A percentile compares a stretch with the other conserved stretches of the same genome.
Conservation (phyloP, 768 basidiomycete genomes). For the Dendrothele bispora region DNA sequence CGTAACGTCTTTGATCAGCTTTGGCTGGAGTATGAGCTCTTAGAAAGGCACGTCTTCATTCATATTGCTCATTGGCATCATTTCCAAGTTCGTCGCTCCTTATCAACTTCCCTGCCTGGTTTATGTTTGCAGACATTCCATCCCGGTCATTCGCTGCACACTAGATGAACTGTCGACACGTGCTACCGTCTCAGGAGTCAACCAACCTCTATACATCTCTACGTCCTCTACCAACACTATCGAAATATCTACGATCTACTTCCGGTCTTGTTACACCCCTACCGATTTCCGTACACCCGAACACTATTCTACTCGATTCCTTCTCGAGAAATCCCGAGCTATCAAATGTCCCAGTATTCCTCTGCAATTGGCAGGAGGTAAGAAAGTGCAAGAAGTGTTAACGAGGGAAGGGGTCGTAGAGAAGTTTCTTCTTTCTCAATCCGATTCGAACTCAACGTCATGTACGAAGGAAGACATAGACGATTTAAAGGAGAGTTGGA, state of each 20-base stretch:
- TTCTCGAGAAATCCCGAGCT: slow-evolving; percentile 78
- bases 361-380: slow-evolving; percentile 92
- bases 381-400: slow-evolving; percentile 93
- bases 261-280: slow-evolving; percentile 86
- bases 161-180: slow-evolving; percentile 63
- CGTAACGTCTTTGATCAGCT: slow-evolving; percentile 95
- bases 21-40: slow-evolving; percentile 82
- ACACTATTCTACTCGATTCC: slow-evolving; percentile 73
- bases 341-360: slow-evolving; percentile 93
- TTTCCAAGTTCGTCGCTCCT: not conserved
- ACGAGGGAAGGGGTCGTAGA: slow-evolving; percentile 73
- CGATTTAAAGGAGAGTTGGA: slow-evolving; percentile 73
- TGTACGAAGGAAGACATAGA: slow-evolving; percentile 44
- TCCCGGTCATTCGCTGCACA: slow-evolving; percentile 75
- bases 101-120: no score
- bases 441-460: no score
- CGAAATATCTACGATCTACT: slow-evolving; percentile 90
- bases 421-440: slow-evolving; percentile 56
- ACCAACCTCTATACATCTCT: slow-evolving; percentile 43
- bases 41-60: slow-evolving; percentile 60
- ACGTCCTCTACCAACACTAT: slow-evolving; percentile 36
- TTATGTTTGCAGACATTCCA: slow-evolving; percentile 55
- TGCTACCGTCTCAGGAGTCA: slow-evolving; percentile 52
- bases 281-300: slow-evolving; percentile 67
- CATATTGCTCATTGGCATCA: not conserved